These are phyloP conservation scores for Austroboletus olivaceoglutinosus DNA, from an alignment of 1,284 basidiomycete species.

Conservation along the genomic window DNA sequence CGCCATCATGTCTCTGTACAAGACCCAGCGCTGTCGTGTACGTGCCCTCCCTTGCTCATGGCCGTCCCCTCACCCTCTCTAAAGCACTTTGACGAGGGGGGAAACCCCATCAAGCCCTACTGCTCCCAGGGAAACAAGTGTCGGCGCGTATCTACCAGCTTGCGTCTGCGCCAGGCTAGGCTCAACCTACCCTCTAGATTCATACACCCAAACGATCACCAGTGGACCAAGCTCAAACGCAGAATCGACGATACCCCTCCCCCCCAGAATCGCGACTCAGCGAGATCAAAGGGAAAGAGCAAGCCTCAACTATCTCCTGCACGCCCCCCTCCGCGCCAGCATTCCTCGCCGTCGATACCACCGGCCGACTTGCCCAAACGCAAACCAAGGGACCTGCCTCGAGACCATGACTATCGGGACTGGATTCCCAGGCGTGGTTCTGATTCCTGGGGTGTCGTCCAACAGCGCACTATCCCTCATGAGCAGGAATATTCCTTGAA, in stretches of 20 bases:
- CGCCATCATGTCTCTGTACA: slow-evolving; percentile 35
- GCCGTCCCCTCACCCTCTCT: slow-evolving; percentile 10
- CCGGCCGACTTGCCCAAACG: slow-evolving; percentile 35
- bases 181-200: slow-evolving; percentile 38
- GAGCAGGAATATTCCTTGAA: slow-evolving; percentile 26
- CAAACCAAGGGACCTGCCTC: slow-evolving; percentile 25
- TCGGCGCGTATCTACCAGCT: slow-evolving; percentile 37
- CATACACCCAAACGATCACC: slow-evolving; percentile 48
- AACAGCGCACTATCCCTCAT: slow-evolving; percentile 17
- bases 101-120: slow-evolving; percentile 39
- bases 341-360: slow-evolving; percentile 30
- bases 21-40: slow-evolving; percentile 49
- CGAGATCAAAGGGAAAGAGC: slow-evolving; percentile 23
- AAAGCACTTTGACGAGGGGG: slow-evolving; percentile 47
- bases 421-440: slow-evolving; percentile 28
- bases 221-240: slow-evolving; percentile 39
- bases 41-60: slow-evolving; percentile 15
- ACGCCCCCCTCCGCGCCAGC: slow-evolving; percentile 24
- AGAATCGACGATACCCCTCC: slow-evolving; percentile 15
- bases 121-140: slow-evolving; percentile 49
- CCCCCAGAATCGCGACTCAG: slow-evolving; percentile 17
- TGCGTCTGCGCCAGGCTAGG: slow-evolving; percentile 8
- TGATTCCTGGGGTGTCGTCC: slow-evolving; percentile 25
- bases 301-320: slow-evolving; percentile 18
- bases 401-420: slow-evolving; percentile 22